Base-by-base conservation (phyloP, 2,329 filamentous ascomycete species). In the Pyrenophora teres region DNA sequence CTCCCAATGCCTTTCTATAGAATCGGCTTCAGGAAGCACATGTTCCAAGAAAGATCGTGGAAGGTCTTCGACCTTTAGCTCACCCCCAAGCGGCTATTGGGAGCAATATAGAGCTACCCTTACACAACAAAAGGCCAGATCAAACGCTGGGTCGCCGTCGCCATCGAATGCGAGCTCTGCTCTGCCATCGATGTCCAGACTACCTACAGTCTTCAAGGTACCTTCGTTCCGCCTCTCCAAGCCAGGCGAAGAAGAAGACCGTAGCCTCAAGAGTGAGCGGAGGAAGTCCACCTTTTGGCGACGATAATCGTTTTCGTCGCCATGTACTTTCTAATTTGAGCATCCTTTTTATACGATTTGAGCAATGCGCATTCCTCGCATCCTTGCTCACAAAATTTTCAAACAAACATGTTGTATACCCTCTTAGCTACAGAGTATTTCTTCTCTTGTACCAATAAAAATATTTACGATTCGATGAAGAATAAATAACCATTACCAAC, bases 321-420 rank as follows among this genome's bases (percentile, higher is more conserved):
- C 9, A 30, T 30, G 9, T 30, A 12, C 27, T 30, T 30, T 30
- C 9, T 30, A 13, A 10, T 30, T 30, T 30, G 27, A 30, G 27
- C 10, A 12, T 30, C 9, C 10, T 30, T 30, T 3, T 13, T 13
- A 30, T 13, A 30, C 27, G 27, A 13, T 30, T 3, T 13, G 8
- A 30, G 27, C 27, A 13, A 30, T 30, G 2, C 9, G 27, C 19
- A 38, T 35, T 13, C 35, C n/a, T 33, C 31, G 42, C 23, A 33
- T 47, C 36, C 27, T 10, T 38, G 36, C n/a, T 47, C 33, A 18
- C 27, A 42, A 50, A 53, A 43, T 25, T 21, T 50, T 27, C 15
- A 37, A 48, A 18, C 38, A 25, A 39, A 21, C 41, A 38, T 52
- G 60, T 54, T 60, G 50, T 60, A 63, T 63, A 63, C 60, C 60